Base-by-base conservation (phyloP, 148 eudicot genomes). In the Fagopyrum tataricum region DNA sequence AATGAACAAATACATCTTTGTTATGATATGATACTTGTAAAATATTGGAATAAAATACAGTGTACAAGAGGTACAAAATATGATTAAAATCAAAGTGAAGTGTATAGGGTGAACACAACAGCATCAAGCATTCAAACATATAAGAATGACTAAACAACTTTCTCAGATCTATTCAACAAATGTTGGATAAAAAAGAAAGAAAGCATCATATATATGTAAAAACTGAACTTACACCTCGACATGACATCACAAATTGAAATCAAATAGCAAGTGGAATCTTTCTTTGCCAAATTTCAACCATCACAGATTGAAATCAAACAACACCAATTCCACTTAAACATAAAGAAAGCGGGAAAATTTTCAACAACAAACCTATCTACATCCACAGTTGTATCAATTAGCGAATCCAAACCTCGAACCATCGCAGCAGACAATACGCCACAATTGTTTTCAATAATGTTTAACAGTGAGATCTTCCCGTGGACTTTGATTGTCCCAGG, bases 391-490 rank as follows among this genome's bases (percentile, higher is more conserved):
- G 40, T 37, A 6, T 14, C 69, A 26, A 37, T 14, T 39, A 43
- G 7, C 13, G 39, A 15, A 64, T 37, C 44, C 39, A 64, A 64
- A 39, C 69, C 4, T 9, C 20, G 5, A 64, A 64, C 69, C 37
- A 64, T 14, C 17, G 9, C 67, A 61, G 67, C 24, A 12, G 14
- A 61, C 13, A 26, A 8, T 26, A 61, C 41, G 9, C 24, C 24
- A 17, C 69, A 64, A 64, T 14, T 10, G 2, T 4, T 10, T 15
- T 64, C 6, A 64, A 4, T 64, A 18, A 43, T 15, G 69, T 64
- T 66, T 43, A 85, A 87, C 89, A 56, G 85, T 78, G 62, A 87
- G 80, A 81, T 70, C 67, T 46, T 48, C 42, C 6, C 21, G 79
- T 15, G 81, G 66, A 31, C 37, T 31, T 31, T 31, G 37, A 68